phyloP scores from a whole-genome alignment of 139 green algal genomes.

The Closterium sp. region DNA sequence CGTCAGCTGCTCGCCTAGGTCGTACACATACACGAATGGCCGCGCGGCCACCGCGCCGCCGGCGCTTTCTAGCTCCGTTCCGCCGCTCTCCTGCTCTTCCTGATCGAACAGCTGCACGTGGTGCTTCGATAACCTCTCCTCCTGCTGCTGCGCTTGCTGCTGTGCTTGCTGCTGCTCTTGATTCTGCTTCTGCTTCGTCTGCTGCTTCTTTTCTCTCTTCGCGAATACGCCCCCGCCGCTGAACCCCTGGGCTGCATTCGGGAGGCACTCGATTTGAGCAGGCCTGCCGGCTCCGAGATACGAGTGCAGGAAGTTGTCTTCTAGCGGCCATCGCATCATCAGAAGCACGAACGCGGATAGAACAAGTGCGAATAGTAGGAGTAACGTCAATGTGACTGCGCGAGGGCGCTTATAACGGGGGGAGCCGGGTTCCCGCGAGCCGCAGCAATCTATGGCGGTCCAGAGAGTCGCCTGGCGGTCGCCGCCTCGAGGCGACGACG shows the following conservation, averaged over 20 bases:
- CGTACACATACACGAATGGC: conserved; percentile 31
- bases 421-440: background rate
- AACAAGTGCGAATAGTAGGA: background rate
- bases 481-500: background rate
- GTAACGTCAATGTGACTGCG: background rate
- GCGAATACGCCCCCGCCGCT: background rate
- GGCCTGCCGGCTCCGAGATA: background rate
- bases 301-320: background rate
- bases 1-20: conserved; percentile 4
- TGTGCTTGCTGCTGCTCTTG: no score
- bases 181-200: no score
- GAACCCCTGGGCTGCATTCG: background rate
- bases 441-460: background rate
- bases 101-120: background rate
- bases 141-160: background rate
- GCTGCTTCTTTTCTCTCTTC: background rate
- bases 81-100: background rate
- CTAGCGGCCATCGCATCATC: background rate
- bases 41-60: no score
- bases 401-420: background rate
- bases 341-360: background rate
- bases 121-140: background rate
- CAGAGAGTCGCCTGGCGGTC: background rate
- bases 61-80: background rate
- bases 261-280: background rate